Percentiles rank a stretch among this genome's conserved stretches.
These are phyloP conservation scores for Fagopyrum esculentum DNA, from an alignment of 148 eudicot species.

Conservation along the genomic window DNA sequence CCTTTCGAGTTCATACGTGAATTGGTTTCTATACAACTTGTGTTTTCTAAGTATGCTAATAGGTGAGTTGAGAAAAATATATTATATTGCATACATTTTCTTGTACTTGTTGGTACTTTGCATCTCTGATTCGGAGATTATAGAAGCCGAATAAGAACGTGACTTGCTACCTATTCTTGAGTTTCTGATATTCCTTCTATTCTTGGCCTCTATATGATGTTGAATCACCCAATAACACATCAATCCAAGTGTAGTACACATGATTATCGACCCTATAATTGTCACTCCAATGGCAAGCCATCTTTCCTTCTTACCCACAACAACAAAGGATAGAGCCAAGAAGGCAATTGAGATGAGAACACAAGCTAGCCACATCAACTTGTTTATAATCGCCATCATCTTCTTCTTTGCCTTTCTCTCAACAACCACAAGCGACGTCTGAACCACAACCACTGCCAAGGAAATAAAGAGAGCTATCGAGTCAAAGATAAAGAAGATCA, in stretches of 20 bases:
- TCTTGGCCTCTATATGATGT: constrained; percentile 36
- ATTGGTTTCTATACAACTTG: no score
- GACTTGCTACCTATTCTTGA: constrained; percentile 36
- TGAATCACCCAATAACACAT: constrained; percentile 43
- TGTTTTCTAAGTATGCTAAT: no score
- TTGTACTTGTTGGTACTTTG: constrained; percentile 23
- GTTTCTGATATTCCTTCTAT: constrained; percentile 26
- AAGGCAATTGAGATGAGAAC: constrained; percentile 41
- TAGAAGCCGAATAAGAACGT: constrained; percentile 22
- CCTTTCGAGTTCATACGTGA: no score
- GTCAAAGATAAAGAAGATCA: constrained; percentile 39
- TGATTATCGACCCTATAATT: constrained; percentile 29
- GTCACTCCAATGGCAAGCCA: constrained; percentile 44
- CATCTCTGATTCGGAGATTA: constrained; percentile 29
- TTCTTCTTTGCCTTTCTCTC: constrained; percentile 53
- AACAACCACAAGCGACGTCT: constrained; percentile 43
- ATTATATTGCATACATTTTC: constrained; percentile 39
- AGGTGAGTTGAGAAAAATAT: no score
- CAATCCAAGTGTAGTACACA: constrained; percentile 39
- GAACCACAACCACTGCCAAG: constrained; percentile 56
- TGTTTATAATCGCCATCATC: constrained; percentile 49
- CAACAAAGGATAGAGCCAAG: constrained; percentile 41
- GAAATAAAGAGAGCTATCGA: constrained; percentile 54
- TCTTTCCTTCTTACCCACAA: constrained; percentile 32
- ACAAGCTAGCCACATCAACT: constrained; percentile 60